Percentiles rank a stretch among this genome's conserved stretches.
These are phyloP conservation scores for Colletotrichum brevisporum DNA, from an alignment of 2,329 filamentous ascomycete genomes.

Conservation along the genomic window DNA sequence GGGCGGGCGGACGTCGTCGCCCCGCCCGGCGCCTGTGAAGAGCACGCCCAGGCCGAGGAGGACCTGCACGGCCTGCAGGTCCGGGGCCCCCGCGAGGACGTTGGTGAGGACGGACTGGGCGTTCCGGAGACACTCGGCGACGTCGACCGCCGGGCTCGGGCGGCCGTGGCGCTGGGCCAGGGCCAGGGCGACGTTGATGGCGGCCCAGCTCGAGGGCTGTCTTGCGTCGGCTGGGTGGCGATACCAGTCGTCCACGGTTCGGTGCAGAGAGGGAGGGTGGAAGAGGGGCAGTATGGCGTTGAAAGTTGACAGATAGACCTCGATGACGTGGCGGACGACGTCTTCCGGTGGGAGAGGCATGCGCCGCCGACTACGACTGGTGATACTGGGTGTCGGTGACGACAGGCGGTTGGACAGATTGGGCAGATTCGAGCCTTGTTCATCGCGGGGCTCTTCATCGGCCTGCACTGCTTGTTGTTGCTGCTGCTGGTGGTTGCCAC, in stretches of 20 bases:
- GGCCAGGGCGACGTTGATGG: conserved; percentile 27
- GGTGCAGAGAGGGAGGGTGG: conserved; percentile 2
- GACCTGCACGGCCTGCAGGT: conserved; percentile 6
- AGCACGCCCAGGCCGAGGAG: conserved; percentile 9
- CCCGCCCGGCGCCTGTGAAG: conserved; percentile 4
- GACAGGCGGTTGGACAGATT: background rate
- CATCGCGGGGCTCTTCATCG: background rate
- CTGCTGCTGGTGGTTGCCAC: background rate
- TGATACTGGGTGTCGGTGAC: background rate
- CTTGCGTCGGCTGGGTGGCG: background rate
- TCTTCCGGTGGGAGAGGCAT: conserved; percentile 16
- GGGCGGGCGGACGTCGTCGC: conserved; percentile 7
- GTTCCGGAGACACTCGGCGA: conserved; percentile 13
- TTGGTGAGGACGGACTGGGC: conserved; percentile 3
- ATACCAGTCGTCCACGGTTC: conserved; percentile 6
- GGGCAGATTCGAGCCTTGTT: background rate
- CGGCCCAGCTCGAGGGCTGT: conserved; percentile 2
- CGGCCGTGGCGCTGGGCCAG: conserved; percentile 4
- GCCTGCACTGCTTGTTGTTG: background rate
- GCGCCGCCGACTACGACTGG: background rate
- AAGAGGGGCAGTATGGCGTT: conserved; percentile 29
- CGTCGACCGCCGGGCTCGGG: conserved; percentile 6
- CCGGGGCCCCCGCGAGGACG: background rate
- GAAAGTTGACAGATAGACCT: conserved; percentile 19
- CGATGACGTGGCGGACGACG: conserved; percentile 11